Conservation (phyloP, 805 yeast species). For the Ogataea chonburiensis region DNA sequence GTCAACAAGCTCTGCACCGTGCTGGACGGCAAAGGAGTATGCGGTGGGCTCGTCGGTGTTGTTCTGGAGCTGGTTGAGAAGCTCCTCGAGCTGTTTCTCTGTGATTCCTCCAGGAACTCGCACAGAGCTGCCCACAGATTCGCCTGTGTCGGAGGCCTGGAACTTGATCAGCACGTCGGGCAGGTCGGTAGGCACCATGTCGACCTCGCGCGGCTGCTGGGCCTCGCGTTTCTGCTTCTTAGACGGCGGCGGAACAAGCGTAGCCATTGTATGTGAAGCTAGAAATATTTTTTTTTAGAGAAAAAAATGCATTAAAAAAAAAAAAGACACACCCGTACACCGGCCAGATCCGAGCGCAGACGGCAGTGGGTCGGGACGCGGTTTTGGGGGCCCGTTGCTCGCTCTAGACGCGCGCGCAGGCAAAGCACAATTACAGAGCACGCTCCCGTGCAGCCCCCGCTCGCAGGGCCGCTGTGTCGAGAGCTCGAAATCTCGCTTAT, state of each 20-base stretch:
- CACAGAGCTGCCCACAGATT: constrained; percentile 74
- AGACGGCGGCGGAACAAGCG: constrained; percentile 89
- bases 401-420: too few relatives aligned
- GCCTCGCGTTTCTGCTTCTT: constrained; percentile 84
- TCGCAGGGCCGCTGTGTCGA: too few relatives aligned
- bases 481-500: too few relatives aligned
- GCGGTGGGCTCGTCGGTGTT: constrained; percentile 83
- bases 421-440: too few relatives aligned
- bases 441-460: neutral
- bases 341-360: too few relatives aligned
- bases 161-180: constrained; percentile 87
- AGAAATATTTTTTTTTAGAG: constrained; percentile 5
- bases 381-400: too few relatives aligned
- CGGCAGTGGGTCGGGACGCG: too few relatives aligned
- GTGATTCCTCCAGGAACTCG: constrained; percentile 90
- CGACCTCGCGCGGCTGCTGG: constrained; percentile 75
- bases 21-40: constrained; percentile 72
- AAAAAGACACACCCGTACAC: constrained; percentile 13
- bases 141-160: constrained; percentile 93
- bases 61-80: constrained; percentile 75
- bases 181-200: constrained; percentile 68
- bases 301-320: too few relatives aligned
- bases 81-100: constrained; percentile 83
- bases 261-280: constrained; percentile 69
- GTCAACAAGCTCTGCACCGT: constrained; percentile 58